phyloP scores from a whole-genome alignment of 495 filamentous ascomycete genomes.

The Staphylotrichum tortipilum region DNA sequence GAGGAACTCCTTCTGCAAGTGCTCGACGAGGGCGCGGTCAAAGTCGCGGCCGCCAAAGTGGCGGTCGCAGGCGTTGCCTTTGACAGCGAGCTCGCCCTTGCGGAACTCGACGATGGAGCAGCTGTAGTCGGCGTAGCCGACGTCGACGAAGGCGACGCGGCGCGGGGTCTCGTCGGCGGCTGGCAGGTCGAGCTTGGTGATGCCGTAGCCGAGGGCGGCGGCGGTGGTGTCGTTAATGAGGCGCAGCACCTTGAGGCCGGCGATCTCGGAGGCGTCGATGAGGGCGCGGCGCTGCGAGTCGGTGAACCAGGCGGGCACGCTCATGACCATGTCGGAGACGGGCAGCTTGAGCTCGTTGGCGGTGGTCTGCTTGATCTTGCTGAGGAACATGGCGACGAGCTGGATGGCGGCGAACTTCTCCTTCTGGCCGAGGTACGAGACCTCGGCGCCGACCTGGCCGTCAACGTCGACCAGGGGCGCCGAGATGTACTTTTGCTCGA shows the following conservation, averaged over 20 bases:
- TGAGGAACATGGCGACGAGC: conserved; percentile 88
- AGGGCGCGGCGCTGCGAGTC: conserved; percentile 83
- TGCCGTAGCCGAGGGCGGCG: conserved; percentile 91
- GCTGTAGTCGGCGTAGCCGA: conserved; percentile 93
- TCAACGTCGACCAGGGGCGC: conserved; percentile 79
- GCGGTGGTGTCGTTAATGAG: conserved; percentile 98
- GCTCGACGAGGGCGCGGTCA: conserved; percentile 87
- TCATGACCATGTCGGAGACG: conserved; percentile 91
- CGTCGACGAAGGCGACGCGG: conserved; percentile 87
- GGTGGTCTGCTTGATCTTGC: conserved; percentile 84
- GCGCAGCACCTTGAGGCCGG: conserved; percentile 83
- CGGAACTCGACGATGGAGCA: conserved; percentile 90
- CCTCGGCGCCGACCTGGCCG: conserved; percentile 91
- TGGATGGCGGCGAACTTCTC: conserved; percentile 87
- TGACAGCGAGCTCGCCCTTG: conserved; percentile 93
- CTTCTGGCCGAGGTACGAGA: conserved; percentile 89
- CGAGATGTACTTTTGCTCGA: conserved; percentile 89
- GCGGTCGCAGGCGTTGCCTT: conserved; percentile 85
- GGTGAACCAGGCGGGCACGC: conserved; percentile 94
- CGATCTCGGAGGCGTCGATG: conserved; percentile 89
- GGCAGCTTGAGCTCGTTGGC: conserved; percentile 81
- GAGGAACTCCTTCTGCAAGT: conserved; percentile 91
- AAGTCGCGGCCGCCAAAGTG: conserved; percentile 98
- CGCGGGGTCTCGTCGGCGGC: conserved; percentile 84
- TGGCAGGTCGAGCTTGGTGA: conserved; percentile 93